Conservation (phyloP, 1,284 basidiomycete genomes). For the Microbotryum scabiosae region DNA sequence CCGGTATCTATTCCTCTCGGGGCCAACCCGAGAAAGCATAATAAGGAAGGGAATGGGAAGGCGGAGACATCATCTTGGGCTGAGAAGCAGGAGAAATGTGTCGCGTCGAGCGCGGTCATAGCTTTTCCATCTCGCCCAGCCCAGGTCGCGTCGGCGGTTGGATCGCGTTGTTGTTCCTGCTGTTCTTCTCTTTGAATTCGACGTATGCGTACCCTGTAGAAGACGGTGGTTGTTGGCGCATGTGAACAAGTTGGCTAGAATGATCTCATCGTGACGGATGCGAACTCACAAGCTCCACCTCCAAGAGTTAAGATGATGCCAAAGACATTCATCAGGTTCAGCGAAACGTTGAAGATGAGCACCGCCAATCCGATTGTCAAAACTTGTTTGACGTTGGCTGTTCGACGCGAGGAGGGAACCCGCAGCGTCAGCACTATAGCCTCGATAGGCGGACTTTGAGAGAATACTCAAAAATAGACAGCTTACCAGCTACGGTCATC, state of each 20-base stretch:
- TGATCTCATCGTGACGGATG: neutral
- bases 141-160: no score
- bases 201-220: slow-evolving; percentile 28
- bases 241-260: neutral
- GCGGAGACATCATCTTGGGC: no score
- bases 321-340: slow-evolving; percentile 64
- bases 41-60: no score
- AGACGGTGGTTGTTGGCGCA: neutral
- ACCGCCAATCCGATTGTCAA: slow-evolving; percentile 79
- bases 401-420: neutral
- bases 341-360: slow-evolving; percentile 66
- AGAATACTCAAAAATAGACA: neutral
- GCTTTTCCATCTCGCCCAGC: no score
- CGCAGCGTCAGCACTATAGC: neutral
- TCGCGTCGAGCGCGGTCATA: no score
- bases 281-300: slow-evolving; percentile 56
- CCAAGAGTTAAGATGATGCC: slow-evolving; percentile 72
- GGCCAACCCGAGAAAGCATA: no score
- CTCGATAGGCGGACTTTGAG: neutral
- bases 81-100: no score
- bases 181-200: slow-evolving; percentile 24
- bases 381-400: slow-evolving; percentile 89
- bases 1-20: no score
- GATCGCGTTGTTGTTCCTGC: no score
- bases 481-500: slow-evolving; percentile 75